These are phyloP conservation scores for Cordia subcordata DNA, from an alignment of 257 asterid genomes.

Conservation along the genomic window DNA sequence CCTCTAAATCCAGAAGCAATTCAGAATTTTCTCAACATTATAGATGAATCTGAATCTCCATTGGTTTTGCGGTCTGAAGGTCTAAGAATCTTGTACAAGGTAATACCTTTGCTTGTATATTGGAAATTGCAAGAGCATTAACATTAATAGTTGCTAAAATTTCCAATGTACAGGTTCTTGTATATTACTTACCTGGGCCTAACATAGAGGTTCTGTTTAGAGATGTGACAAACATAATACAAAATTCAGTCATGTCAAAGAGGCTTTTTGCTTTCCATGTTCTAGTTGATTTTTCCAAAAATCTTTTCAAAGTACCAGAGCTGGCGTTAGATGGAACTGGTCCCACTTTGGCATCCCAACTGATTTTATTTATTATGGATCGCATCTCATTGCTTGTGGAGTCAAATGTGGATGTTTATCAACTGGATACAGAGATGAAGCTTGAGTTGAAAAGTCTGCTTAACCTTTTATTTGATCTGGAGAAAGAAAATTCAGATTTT, in stretches of 20 bases:
- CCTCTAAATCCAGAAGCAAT: constrained; percentile 31
- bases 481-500: constrained; percentile 42
- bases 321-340: constrained; percentile 34
- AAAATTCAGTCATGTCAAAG: constrained; percentile 36
- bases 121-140: background rate
- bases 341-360: constrained; percentile 34
- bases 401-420: constrained; percentile 21
- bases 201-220: constrained; percentile 40
- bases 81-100: constrained; percentile 63
- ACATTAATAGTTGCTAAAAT: background rate
- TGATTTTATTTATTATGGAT: constrained; percentile 43
- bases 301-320: constrained; percentile 47
- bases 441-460: constrained; percentile 61
- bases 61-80: constrained; percentile 50
- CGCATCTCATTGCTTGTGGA: constrained; percentile 36
- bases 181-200: constrained; percentile 31
- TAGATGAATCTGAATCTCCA: constrained; percentile 40
- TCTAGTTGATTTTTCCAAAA: constrained; percentile 50
- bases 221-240: constrained; percentile 30
- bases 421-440: constrained; percentile 29
- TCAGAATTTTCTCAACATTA: constrained; percentile 38
- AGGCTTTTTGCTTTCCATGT: constrained; percentile 44
- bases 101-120: constrained; percentile 14
- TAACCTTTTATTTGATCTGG: constrained; percentile 38
- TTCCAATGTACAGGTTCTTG: constrained; percentile 47